These are phyloP conservation scores for Fusarium compactum DNA, from an alignment of 2,329 filamentous ascomycete genomes.

Conservation along the genomic window DNA sequence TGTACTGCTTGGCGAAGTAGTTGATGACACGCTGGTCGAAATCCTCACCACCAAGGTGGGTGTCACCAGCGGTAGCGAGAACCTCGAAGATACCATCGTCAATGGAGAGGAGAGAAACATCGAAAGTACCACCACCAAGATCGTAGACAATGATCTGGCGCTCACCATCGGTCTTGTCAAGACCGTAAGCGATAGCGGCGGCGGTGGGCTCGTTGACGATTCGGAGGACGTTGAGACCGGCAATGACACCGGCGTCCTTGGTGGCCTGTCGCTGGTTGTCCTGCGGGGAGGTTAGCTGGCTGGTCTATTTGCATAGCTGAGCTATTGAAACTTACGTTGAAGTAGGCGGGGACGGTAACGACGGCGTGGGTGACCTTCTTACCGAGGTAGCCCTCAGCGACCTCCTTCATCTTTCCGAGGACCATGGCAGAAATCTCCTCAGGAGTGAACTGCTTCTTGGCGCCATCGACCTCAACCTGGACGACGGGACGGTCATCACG, in stretches of 20 bases:
- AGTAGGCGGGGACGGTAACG: constrained; percentile 96
- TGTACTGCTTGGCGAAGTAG: constrained; percentile 96
- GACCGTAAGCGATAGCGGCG: constrained; percentile 93
- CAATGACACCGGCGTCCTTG: constrained; percentile 93
- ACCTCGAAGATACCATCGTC: constrained; percentile 96
- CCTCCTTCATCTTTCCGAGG: constrained; percentile 86
- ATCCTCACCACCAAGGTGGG: constrained; percentile 97
- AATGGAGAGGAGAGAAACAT: constrained; percentile 93
- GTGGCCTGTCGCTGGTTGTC: constrained; percentile 97
- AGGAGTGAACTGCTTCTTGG: constrained; percentile 79
- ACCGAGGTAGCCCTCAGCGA: constrained; percentile 81
- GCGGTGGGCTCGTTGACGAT: constrained; percentile 97
- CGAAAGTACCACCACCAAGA: constrained; percentile 93
- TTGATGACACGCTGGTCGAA: constrained; percentile 98
- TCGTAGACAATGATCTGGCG: constrained; percentile 94
- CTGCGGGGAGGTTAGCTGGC: constrained; percentile 47
- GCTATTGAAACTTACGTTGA: constrained; percentile 70
- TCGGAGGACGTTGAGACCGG: constrained; percentile 93
- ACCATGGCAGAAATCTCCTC: constrained; percentile 87
- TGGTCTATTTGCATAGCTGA: neutral
- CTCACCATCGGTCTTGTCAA: constrained; percentile 87
- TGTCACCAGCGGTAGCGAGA: constrained; percentile 94
- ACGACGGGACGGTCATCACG: constrained; percentile 92
- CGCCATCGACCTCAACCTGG: constrained; percentile 75
- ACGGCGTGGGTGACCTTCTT: constrained; percentile 89